Evolutionary conservation across 2,329 filamentous ascomycete species (phyloP).

Genomic region (Alternaria ethzedia): DNA sequence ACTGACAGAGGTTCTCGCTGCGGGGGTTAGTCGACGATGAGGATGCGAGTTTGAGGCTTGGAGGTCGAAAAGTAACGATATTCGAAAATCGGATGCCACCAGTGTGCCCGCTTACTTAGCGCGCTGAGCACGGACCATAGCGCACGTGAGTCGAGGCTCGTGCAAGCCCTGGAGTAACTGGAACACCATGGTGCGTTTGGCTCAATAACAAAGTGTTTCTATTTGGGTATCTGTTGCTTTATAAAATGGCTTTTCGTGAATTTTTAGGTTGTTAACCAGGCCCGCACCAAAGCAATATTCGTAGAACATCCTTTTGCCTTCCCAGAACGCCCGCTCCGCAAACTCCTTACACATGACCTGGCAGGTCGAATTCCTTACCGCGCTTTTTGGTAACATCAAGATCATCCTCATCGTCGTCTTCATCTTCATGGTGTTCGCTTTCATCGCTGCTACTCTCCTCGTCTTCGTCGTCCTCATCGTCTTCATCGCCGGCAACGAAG

Average conservation of each 20-base stretch:
- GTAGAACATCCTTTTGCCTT: slow-evolving; percentile 1
- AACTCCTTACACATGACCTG: slow-evolving; percentile 43
- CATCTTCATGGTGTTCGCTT: slow-evolving; percentile 42
- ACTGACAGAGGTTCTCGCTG: slow-evolving; percentile 35
- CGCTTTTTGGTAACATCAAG: slow-evolving; percentile 27
- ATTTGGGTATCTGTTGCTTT: slow-evolving; percentile 6
- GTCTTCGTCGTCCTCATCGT: slow-evolving; percentile 39
- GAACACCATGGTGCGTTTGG: not conserved
- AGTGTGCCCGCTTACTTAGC: slow-evolving; percentile 27
- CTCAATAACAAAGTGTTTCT: not conserved
- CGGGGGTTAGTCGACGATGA: slow-evolving; percentile 35
- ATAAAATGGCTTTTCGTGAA: not conserved
- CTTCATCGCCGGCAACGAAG: slow-evolving; percentile 32
- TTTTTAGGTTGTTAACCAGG: not conserved
- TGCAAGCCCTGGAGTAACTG: not conserved
- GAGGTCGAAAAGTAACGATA: slow-evolving; percentile 18
- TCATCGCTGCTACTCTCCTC: slow-evolving; percentile 45
- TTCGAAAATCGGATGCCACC: slow-evolving; percentile 25
- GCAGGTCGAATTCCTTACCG: slow-evolving; percentile 43
- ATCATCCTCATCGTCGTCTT: slow-evolving; percentile 37
- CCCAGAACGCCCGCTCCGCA: slow-evolving; percentile 18
- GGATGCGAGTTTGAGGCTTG: slow-evolving; percentile 26
- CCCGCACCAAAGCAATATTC: not conserved
- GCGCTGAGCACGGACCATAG: slow-evolving; percentile 3
- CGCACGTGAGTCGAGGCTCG: slow-evolving; percentile 9